Percentiles rank a stretch among this genome's conserved stretches.
These are phyloP conservation scores for Aegilops bicornis DNA, from an alignment of 176 grass and related monocot genomes.

Conservation along the genomic window DNA sequence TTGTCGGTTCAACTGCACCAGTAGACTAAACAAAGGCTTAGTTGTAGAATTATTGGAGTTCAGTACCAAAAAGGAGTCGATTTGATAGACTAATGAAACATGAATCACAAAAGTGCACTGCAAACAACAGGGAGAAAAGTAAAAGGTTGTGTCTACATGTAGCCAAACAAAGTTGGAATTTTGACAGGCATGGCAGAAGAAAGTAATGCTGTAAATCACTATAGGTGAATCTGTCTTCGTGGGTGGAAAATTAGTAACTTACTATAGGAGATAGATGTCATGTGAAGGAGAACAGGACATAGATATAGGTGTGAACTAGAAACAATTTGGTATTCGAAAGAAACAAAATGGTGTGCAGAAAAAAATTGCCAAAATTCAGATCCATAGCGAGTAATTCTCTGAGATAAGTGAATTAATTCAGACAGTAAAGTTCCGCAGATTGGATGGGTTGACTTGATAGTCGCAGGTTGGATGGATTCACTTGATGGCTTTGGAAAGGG, in stretches of 20 bases:
- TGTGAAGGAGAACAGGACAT: too few species aligned
- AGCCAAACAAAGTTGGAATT: not conserved
- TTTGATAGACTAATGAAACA: not conserved
- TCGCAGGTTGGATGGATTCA: not conserved
- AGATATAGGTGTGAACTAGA: too few species aligned
- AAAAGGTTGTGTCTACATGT: constrained; percentile 29
- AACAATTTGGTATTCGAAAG: too few species aligned
- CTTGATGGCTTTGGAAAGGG: not conserved
- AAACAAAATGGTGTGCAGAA: not conserved
- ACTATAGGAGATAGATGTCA: too few species aligned
- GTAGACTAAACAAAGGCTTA: not conserved
- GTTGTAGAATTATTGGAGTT: constrained; percentile 9
- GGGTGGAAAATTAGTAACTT: too few species aligned
- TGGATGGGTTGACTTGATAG: too few species aligned
- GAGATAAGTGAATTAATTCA: not conserved
- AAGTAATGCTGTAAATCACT: too few species aligned
- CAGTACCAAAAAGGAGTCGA: not conserved
- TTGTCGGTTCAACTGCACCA: not conserved
- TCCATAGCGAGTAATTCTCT: not conserved
- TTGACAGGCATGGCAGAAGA: not conserved
- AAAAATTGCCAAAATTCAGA: not conserved
- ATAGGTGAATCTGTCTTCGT: too few species aligned
- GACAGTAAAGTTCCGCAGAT: not conserved
- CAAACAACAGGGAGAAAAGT: constrained; percentile 21
- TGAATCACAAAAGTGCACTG: constrained; percentile 12